Evolutionary conservation across 805 yeast species (phyloP).

Genomic region (Saturnispora bothae): DNA sequence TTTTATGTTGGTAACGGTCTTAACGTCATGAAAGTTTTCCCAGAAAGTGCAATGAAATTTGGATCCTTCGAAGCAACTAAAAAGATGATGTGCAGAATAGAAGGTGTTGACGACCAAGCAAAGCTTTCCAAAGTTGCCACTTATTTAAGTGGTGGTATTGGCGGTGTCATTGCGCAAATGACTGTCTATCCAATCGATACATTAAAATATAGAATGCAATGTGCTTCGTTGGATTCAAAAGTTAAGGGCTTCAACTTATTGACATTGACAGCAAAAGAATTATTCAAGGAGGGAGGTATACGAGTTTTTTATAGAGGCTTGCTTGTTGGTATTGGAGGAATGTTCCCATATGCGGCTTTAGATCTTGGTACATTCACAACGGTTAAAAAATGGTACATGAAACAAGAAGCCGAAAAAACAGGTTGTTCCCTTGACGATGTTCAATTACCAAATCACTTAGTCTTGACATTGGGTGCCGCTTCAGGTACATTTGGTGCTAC

Average conservation of each 20-base stretch:
- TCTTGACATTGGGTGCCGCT: conserved; percentile 85
- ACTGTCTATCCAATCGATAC: conserved; percentile 95
- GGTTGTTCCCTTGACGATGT: conserved; percentile 55
- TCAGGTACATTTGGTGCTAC: conserved; percentile 96
- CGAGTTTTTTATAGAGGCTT: conserved; percentile 78
- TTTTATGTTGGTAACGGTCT: conserved; percentile 95
- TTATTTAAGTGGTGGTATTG: conserved; percentile 89
- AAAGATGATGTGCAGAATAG: conserved; percentile 57
- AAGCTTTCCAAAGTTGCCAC: conserved; percentile 69
- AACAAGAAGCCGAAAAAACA: conserved; percentile 45
- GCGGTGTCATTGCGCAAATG: conserved; percentile 89
- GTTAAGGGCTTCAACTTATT: conserved; percentile 54
- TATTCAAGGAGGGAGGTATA: conserved; percentile 74
- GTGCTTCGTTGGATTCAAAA: conserved; percentile 66
- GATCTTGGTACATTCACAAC: conserved; percentile 91
- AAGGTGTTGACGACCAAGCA: conserved; percentile 62
- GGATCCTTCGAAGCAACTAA: conserved; percentile 91
- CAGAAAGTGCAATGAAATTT: conserved; percentile 95
- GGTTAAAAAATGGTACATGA: conserved; percentile 65
- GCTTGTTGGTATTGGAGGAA: conserved; percentile 85
- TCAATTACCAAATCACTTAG: conserved; percentile 64
- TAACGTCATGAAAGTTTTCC: conserved; percentile 87
- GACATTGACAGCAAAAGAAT: conserved; percentile 56
- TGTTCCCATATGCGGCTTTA: conserved; percentile 94
- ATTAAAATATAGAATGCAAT: conserved; percentile 83